Base-by-base conservation (phyloP, 2,329 filamentous ascomycete species). In the Nothophoma quercina region DNA sequence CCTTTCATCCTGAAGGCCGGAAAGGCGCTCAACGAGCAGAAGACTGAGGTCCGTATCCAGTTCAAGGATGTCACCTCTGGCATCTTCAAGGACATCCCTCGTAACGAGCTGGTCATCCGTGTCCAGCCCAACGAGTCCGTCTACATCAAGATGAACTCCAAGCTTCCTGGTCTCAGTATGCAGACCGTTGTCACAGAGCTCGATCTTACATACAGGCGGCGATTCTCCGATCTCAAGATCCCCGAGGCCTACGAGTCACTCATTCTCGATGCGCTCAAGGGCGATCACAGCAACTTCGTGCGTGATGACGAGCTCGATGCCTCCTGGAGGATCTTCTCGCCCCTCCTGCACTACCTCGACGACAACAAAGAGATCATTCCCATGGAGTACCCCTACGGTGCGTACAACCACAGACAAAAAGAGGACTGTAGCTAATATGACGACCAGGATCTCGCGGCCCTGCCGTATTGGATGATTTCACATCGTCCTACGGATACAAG, bases 131-230 rank as follows among this genome's bases (percentile, higher is more conserved):
- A 99, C 81, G 95, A 99, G 84, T 96, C 91, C 74, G 93, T 99
- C 64, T 99, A 99, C 81, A 96, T 98, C 78, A 99, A 99, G 87
- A 99, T 99, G 95, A 99, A 99, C 88, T 98, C 93, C 23, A 99
- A 99, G 84, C 84, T 99, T 54, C 96, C 95, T 16, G 95, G 95
- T 69, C 83, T 99, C 69, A 98, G 92, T 82, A 99, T 98, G 93
- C 95, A 99, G 83, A 99, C 95, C 10, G 95, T 98, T 30, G 91
- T 97, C 67, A 99, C 95, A 55, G 95, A 99, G 81, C 89, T 99
- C 55, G 95, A 99, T 73, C 86, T 99, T 65, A 99, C 96, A 60
- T 99, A 99, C 83, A 88, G 96, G 74, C 88, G 95, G 77, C 90
- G 96, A 65, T 99, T 99, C 87, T 98, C 95, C 15, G 95, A 99